Percentiles rank a stretch among this genome's conserved stretches.
phyloP scores from a whole-genome alignment of 2,329 filamentous ascomycete species.

The Colletotrichum tanaceti region DNA sequence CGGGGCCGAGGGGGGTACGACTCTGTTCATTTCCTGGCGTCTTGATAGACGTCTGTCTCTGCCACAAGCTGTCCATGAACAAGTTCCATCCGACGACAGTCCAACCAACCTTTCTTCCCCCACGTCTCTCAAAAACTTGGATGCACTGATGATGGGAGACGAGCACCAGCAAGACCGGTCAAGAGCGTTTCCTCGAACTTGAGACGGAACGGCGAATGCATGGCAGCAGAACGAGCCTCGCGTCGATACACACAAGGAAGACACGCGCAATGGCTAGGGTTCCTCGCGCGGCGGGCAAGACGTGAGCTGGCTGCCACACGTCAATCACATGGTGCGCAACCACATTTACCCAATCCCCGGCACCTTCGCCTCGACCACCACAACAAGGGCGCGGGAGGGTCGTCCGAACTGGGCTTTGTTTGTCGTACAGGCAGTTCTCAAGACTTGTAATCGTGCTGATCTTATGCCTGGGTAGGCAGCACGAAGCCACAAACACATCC shows the following conservation, averaged over 20 bases:
- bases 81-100: neutral
- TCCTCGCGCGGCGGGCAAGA: neutral
- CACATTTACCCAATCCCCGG: neutral
- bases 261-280: too few relatives aligned
- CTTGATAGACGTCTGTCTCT: too few relatives aligned
- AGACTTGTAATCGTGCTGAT: neutral
- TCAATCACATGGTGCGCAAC: slow-evolving; percentile 9
- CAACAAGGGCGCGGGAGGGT: neutral
- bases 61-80: neutral
- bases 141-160: neutral
- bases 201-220: neutral
- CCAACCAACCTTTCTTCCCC: neutral
- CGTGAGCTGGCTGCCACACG: neutral
- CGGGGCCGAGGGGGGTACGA: too few relatives aligned
- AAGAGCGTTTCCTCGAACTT: neutral
- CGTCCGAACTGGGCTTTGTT: slow-evolving; percentile 6
- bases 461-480: neutral
- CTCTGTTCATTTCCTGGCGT: too few relatives aligned
- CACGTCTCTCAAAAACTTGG: too few relatives aligned
- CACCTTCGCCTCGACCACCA: neutral
- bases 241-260: neutral
- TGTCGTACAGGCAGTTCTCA: neutral
- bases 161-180: neutral
- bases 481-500: neutral
- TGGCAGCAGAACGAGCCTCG: neutral